Percentiles rank a stretch among this genome's conserved stretches.
phyloP scores from a whole-genome alignment of 129 eudicot genomes.

The Heracleum sosnowskyi region DNA sequence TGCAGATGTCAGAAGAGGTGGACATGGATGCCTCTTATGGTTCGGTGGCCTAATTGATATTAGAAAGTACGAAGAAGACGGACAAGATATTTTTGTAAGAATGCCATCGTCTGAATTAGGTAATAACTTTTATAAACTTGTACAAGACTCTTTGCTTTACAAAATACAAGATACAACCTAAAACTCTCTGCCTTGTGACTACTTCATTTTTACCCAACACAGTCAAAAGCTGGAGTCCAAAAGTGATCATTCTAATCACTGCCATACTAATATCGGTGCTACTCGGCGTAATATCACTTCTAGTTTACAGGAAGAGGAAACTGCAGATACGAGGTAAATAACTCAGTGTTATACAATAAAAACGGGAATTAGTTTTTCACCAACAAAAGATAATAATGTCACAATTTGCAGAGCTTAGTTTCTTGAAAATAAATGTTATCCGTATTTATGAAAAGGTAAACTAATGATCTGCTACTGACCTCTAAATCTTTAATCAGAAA shows the following conservation, averaged over 20 bases:
- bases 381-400: no score
- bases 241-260: background rate
- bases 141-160: background rate
- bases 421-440: background rate
- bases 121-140: background rate
- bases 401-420: background rate
- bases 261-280: background rate
- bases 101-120: constrained; percentile 4
- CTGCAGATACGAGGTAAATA: background rate
- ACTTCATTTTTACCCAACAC: background rate
- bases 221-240: background rate
- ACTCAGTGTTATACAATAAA: no score
- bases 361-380: no score
- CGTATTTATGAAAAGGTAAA: background rate
- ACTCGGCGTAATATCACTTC: background rate
- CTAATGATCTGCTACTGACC: background rate
- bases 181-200: background rate
- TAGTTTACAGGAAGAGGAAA: background rate
- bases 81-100: background rate
- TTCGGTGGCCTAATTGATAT: background rate
- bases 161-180: no score
- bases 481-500: background rate
- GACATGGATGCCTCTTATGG: constrained; percentile 1
- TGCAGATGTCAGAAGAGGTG: background rate
- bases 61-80: background rate